A percentile compares a stretch with the other conserved stretches of the same genome.
Evolutionary conservation across 352 stramenopile genomes (phyloP).

Genomic region (Globisporangium ultimum): DNA sequence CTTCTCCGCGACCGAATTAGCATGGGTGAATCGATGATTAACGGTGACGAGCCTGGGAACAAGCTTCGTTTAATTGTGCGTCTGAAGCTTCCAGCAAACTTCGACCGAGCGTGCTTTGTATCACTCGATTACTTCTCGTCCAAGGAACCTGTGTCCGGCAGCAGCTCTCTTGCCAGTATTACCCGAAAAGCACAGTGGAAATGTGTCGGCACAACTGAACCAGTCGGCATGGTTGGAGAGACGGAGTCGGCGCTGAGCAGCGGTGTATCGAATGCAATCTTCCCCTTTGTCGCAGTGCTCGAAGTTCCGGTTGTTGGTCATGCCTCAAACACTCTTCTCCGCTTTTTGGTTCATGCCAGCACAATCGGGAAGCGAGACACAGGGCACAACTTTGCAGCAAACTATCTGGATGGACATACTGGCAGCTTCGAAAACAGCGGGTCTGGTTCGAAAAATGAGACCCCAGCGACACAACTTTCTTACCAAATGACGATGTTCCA

Average conservation of each 20-base stretch:
- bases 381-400: slow-evolving; percentile 18
- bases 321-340: slow-evolving; percentile 79
- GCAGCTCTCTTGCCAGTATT: slow-evolving; percentile 45
- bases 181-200: slow-evolving; percentile 70
- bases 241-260: slow-evolving; percentile 62
- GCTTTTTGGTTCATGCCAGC: slow-evolving; percentile 81
- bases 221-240: slow-evolving; percentile 60
- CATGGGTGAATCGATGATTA: slow-evolving; percentile 74
- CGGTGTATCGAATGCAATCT: slow-evolving; percentile 56
- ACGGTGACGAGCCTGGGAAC: slow-evolving; percentile 78
- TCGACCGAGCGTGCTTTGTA: slow-evolving; percentile 79
- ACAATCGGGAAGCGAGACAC: slow-evolving; percentile 68
- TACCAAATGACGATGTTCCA: slow-evolving; percentile 89
- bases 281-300: slow-evolving; percentile 83
- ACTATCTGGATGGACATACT: slow-evolving; percentile 38
- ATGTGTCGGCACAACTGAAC: slow-evolving; percentile 79
- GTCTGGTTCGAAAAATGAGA: slow-evolving; percentile 35
- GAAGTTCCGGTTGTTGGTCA: slow-evolving; percentile 79
- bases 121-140: slow-evolving; percentile 83
- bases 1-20: slow-evolving; percentile 61
- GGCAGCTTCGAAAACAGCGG: slow-evolving; percentile 28
- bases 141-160: slow-evolving; percentile 56
- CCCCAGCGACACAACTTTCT: slow-evolving; percentile 39
- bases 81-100: slow-evolving; percentile 71
- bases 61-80: slow-evolving; percentile 81